Evolutionary conservation across 371 early-diverging fungal species (phyloP).

Genomic region (Mortierella sp.): DNA sequence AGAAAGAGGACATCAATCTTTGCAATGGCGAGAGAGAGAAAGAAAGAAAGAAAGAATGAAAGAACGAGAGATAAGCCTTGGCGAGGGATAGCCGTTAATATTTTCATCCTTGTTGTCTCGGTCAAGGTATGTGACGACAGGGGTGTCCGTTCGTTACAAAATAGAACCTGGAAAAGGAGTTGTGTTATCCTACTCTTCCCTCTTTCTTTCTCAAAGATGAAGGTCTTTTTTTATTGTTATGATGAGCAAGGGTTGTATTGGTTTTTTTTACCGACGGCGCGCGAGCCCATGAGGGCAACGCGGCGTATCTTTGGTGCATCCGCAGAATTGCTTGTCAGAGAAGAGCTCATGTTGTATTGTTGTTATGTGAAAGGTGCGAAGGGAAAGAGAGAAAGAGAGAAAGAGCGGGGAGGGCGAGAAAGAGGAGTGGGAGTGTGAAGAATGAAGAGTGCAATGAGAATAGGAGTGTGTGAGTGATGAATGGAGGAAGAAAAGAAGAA

Average conservation of each 20-base stretch:
- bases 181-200: background rate
- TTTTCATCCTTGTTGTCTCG: background rate
- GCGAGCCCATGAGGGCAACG: slow-evolving; percentile 85
- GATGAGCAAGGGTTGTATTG: background rate
- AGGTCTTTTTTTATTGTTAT: background rate
- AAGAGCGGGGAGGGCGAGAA: background rate
- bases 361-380: background rate
- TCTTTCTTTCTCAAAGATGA: background rate
- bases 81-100: background rate
- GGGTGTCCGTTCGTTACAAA: background rate
- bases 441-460: background rate
- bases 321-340: slow-evolving; percentile 33
- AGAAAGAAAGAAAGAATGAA: background rate
- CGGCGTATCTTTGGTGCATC: slow-evolving; percentile 68
- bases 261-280: slow-evolving; percentile 85
- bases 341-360: slow-evolving; percentile 26
- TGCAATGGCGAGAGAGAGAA: no score
- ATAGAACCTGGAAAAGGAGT: background rate
- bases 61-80: background rate
- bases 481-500: background rate
- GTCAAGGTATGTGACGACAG: background rate
- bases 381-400: background rate
- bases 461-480: background rate
- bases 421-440: background rate
- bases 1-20: background rate